Evolutionary conservation across 306 rosid species (phyloP).

Genomic region (Prunus campanulata): DNA sequence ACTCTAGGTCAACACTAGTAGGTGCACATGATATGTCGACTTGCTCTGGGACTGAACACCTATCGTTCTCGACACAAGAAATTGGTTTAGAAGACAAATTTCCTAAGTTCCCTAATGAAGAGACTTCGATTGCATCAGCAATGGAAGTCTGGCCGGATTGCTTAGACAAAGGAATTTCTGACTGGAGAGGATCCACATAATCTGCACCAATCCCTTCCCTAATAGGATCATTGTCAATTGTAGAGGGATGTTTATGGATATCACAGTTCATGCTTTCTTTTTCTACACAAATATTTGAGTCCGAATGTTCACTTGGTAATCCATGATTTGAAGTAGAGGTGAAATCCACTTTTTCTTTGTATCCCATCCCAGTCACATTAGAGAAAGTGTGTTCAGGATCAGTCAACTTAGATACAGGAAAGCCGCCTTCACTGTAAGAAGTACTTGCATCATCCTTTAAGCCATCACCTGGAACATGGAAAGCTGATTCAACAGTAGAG

Average conservation of each 20-base stretch:
- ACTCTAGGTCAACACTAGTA: constrained; percentile 27
- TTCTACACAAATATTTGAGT: constrained; percentile 25
- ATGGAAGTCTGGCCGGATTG: constrained; percentile 28
- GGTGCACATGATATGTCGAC: constrained; percentile 29
- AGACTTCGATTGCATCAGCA: constrained; percentile 24
- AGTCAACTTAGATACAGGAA: constrained; percentile 24
- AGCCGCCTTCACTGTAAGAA: constrained; percentile 28
- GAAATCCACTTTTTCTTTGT: constrained; percentile 38
- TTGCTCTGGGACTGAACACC: constrained; percentile 32
- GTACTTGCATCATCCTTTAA: constrained; percentile 27
- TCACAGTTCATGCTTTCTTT: constrained; percentile 28
- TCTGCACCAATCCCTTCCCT: constrained; percentile 30
- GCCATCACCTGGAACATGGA: constrained; percentile 23
- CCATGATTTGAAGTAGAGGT: constrained; percentile 26
- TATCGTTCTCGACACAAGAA: constrained; percentile 24
- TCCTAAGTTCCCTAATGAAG: constrained; percentile 17
- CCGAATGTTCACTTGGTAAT: constrained; percentile 19
- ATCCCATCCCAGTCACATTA: constrained; percentile 27
- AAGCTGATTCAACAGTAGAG: constrained; percentile 30
- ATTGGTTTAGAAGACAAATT: constrained; percentile 15
- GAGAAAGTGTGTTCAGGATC: constrained; percentile 29
- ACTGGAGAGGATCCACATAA: constrained; percentile 18
- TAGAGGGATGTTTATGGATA: constrained; percentile 15
- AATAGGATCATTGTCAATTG: constrained; percentile 30
- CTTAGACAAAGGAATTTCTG: constrained; percentile 32